These are phyloP conservation scores for Trametes polyzona DNA, from an alignment of 1,284 basidiomycete genomes.

Conservation along the genomic window DNA sequence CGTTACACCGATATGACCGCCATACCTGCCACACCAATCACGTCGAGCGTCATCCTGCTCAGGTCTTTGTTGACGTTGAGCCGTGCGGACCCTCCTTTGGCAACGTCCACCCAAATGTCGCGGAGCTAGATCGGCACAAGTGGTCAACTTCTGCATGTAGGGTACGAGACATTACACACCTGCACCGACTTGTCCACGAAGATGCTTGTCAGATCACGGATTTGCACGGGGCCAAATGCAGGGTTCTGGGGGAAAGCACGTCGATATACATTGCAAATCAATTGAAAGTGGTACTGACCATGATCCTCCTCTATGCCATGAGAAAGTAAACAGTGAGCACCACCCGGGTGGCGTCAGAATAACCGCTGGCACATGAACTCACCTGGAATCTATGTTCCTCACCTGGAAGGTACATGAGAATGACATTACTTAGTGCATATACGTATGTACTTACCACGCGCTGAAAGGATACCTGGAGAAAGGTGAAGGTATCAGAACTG, in stretches of 20 bases:
- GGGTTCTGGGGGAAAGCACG: no score
- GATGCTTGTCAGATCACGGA: conserved; percentile 55
- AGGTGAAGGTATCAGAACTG: no score
- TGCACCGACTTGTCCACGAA: conserved; percentile 56
- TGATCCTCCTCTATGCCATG: conserved; percentile 6
- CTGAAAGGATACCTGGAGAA: no score
- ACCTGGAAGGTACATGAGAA: no score
- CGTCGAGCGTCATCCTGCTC: conserved; percentile 48
- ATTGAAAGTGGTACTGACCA: no score
- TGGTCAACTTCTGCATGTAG: no score
- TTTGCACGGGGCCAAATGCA: conserved; percentile 58
- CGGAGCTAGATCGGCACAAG: conserved; percentile 33
- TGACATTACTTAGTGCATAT: no score
- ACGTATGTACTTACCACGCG: no score
- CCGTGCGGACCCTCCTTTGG: conserved; percentile 16
- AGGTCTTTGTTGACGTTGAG: conserved; percentile 48
- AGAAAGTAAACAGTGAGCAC: no score
- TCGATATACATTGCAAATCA: no score
- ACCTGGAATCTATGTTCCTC: not conserved
- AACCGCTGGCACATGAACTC: not conserved
- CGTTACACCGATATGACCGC: no score
- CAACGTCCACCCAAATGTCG: conserved; percentile 27
- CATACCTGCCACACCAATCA: conserved; percentile 51
- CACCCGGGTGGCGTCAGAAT: no score
- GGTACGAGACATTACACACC: conserved; percentile 40